Evolutionary conservation across 768 basidiomycete species (phyloP).

Genomic region (Sutorius australiensis): DNA sequence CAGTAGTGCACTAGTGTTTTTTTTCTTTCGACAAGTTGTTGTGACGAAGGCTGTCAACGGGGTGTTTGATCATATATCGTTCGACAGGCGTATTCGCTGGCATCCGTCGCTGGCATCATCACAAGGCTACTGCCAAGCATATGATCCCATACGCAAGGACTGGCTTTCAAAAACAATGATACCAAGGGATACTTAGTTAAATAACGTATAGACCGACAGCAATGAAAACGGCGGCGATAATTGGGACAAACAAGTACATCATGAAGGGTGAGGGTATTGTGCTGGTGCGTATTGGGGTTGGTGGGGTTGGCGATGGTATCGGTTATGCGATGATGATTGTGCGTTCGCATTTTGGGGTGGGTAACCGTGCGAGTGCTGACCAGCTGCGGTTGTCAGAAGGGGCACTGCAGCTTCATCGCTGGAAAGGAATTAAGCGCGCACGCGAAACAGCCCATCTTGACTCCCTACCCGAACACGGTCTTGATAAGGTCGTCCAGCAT

Average conservation of each 20-base stretch:
- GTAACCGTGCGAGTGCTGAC: slow-evolving; percentile 5
- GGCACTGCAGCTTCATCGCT: slow-evolving; percentile 28
- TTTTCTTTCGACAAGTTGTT: too few species aligned
- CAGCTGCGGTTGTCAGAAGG: slow-evolving; percentile 8
- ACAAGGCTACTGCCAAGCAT: background rate
- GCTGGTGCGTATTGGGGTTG: slow-evolving; percentile 11
- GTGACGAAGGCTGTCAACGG: background rate
- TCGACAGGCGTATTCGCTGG: background rate
- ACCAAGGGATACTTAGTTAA: background rate
- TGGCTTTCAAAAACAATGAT: background rate
- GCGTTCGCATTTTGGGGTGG: slow-evolving; percentile 7
- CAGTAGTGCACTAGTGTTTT: too few species aligned
- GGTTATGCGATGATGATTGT: slow-evolving; percentile 11
- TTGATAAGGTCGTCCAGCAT: slow-evolving; percentile 53
- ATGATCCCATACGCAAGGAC: background rate
- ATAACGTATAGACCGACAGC: background rate
- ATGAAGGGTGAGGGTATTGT: slow-evolving; percentile 18
- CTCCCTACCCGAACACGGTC: slow-evolving; percentile 48
- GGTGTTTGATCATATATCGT: background rate
- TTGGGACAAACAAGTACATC: background rate
- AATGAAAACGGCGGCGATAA: background rate
- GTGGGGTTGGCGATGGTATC: slow-evolving; percentile 6
- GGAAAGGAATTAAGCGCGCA: background rate
- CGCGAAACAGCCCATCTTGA: background rate
- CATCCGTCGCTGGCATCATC: background rate